These are phyloP conservation scores for Beauveria scarabaeidicola DNA, from an alignment of 2,329 filamentous ascomycete species.

Conservation along the genomic window DNA sequence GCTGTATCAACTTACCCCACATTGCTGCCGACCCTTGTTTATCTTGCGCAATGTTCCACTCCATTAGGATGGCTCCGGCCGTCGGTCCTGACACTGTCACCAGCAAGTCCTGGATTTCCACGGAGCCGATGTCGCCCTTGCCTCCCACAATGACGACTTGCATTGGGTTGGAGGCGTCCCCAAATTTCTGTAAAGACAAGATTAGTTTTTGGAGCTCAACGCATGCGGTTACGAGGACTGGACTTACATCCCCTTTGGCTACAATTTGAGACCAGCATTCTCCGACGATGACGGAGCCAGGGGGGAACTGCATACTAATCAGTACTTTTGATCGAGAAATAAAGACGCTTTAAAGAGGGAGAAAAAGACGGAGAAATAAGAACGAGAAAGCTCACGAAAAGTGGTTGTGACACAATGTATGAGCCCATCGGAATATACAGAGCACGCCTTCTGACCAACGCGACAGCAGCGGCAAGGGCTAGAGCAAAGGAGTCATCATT, in stretches of 20 bases:
- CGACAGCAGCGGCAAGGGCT: background rate
- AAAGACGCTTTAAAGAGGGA: conserved; percentile 1
- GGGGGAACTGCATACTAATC: conserved; percentile 28
- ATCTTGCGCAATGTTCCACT: conserved; percentile 47
- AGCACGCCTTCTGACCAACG: background rate
- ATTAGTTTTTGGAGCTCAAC: background rate
- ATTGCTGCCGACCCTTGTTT: conserved; percentile 17
- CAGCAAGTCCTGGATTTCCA: conserved; percentile 54
- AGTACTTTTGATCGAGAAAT: conserved; percentile 27
- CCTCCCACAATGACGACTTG: conserved; percentile 45
- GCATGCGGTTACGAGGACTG: background rate
- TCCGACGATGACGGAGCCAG: conserved; percentile 35
- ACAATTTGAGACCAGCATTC: conserved; percentile 37
- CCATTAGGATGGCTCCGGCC: conserved; percentile 46
- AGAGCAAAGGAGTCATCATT: conserved; percentile 35
- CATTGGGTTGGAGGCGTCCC: conserved; percentile 35
- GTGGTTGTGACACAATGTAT: background rate
- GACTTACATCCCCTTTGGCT: conserved; percentile 27
- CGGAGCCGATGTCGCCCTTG: conserved; percentile 42
- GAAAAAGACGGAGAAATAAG: too few species aligned
- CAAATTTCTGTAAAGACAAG: conserved; percentile 24
- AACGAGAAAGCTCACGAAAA: conserved; percentile 10
- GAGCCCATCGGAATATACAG: conserved; percentile 1
- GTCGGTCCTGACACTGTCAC: conserved; percentile 46
- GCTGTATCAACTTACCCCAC: conserved; percentile 20